Base-by-base conservation (phyloP, 176 grass and related monocot genomes). In the Chrysopogon serrulatus region DNA sequence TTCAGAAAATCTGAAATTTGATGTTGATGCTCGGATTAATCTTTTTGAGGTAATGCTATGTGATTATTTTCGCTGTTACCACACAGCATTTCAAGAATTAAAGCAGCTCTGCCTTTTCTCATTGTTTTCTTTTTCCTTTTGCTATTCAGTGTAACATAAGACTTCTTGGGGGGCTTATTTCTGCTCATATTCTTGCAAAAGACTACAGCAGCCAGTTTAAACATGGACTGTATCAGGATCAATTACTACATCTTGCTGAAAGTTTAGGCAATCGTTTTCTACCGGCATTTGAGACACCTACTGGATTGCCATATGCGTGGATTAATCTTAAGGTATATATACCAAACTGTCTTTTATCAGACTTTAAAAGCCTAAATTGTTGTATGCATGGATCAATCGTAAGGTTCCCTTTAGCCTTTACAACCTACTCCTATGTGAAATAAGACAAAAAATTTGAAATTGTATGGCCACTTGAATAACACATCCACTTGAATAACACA, bases 101-200 rank as follows among this genome's bases (percentile, higher is more conserved):
- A 74, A 73, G 78, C 68, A 84, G 63, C 41, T 34, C 67, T 80
- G 10, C 40, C 8, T 77, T 59, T 85, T 78, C 26, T 79, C 40
- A 64, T 28, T 27, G 47, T 34, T 30, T 64, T 42, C 24, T 12
- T 80, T 74, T 85, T 77, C 64, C 64, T 65, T 77, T 76, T 68
- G 43, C 81, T 69, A 59, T 90, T 40, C 84, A 94, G 96, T 95
- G 96, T 68, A 98, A 98, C 85, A 95, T 98, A 83, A 95, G 96
- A 94, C 83, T 98, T 87, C 96, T 95, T 72, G 96, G 96, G n/a
- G 96, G 96, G 51, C 91, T 95, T 88, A 86, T 98, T 87, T 98
- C 96, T 90, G 93, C 93, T 77, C 96, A 98, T 92, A 83, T 98
- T 94, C 87, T 98, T 85, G 96, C 96, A 79, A 87, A 88, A 83